Conservation (phyloP, 2,329 filamentous ascomycete genomes). For the Botryosphaeria agaves region DNA sequence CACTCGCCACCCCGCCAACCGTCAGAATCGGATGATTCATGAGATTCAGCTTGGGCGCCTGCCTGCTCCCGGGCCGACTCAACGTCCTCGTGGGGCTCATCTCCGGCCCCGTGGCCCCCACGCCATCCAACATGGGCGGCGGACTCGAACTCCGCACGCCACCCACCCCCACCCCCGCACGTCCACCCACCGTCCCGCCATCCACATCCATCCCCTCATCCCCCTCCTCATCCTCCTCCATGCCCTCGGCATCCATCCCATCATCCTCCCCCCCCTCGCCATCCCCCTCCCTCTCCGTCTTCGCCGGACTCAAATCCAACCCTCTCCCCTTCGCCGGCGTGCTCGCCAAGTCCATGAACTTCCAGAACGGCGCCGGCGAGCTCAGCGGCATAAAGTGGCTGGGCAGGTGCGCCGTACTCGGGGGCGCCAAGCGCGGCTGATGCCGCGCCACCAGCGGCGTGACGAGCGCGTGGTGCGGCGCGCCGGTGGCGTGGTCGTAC, state of each 20-base stretch:
- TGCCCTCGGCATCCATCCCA: too few species aligned
- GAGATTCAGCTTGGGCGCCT: neutral
- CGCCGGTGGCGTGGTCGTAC: conserved; percentile 12
- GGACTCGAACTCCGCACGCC: neutral
- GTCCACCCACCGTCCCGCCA: neutral
- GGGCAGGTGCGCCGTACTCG: conserved; percentile 63
- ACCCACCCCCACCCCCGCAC: neutral
- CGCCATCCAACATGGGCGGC: neutral
- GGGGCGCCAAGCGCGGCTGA: conserved; percentile 58
- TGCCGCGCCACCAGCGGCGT: conserved; percentile 59
- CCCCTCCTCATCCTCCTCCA: neutral
- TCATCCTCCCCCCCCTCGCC: conserved; percentile 3
- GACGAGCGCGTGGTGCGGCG: conserved; percentile 20
- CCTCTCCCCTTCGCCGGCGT: conserved; percentile 39
- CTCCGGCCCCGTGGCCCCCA: neutral
- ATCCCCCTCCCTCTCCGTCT: neutral
- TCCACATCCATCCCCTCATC: neutral
- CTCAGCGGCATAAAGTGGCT: conserved; percentile 77
- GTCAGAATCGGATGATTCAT: neutral
- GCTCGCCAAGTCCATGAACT: conserved; percentile 60
- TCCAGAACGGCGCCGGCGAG: conserved; percentile 78
- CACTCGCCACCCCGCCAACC: neutral
- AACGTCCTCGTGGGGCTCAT: neutral
- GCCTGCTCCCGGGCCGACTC: conserved; percentile 1
- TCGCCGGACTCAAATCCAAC: neutral